Evolutionary conservation across 148 eudicot genomes (phyloP).

Genomic region (Polygonum aviculare): DNA sequence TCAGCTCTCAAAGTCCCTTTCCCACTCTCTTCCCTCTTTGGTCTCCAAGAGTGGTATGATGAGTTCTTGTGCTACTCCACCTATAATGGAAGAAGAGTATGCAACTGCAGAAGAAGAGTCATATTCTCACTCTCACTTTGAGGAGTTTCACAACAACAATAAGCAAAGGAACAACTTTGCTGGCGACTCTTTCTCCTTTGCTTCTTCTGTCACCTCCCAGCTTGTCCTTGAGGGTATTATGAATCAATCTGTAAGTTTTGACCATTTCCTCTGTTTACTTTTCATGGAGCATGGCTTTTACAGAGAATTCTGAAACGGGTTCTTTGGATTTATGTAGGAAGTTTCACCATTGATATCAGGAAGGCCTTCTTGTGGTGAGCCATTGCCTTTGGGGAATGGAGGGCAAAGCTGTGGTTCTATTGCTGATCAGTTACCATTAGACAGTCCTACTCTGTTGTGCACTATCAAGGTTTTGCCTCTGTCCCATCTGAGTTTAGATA

Average conservation of each 20-base stretch:
- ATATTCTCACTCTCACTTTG: not conserved
- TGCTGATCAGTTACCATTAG: constrained; percentile 7
- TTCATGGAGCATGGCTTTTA: not conserved
- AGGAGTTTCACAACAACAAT: not conserved
- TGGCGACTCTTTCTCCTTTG: constrained; percentile 73
- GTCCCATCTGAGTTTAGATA: not conserved
- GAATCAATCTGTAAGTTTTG: constrained; percentile 69
- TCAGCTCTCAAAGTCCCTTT: constrained; percentile 59
- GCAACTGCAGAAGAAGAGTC: constrained; percentile 13
- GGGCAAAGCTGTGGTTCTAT: constrained; percentile 22
- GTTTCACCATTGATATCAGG: constrained; percentile 53
- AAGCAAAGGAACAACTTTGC: constrained; percentile 21
- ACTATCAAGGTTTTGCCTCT: constrained; percentile 8
- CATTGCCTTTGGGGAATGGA: constrained; percentile 21
- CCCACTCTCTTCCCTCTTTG: constrained; percentile 30
- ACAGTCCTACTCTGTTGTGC: constrained; percentile 2
- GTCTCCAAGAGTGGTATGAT: constrained; percentile 15
- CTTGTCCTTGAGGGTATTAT: constrained; percentile 80
- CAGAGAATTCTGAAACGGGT: not conserved
- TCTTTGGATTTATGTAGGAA: constrained; percentile 21
- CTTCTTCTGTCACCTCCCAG: constrained; percentile 75
- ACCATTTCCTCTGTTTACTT: not conserved
- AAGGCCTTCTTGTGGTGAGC: constrained; percentile 46
- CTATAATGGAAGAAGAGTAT: constrained; percentile 29
- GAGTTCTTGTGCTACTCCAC: constrained; percentile 13